These are phyloP conservation scores for Turritis glabra DNA, from an alignment of 345 rosid genomes.

Conservation along the genomic window DNA sequence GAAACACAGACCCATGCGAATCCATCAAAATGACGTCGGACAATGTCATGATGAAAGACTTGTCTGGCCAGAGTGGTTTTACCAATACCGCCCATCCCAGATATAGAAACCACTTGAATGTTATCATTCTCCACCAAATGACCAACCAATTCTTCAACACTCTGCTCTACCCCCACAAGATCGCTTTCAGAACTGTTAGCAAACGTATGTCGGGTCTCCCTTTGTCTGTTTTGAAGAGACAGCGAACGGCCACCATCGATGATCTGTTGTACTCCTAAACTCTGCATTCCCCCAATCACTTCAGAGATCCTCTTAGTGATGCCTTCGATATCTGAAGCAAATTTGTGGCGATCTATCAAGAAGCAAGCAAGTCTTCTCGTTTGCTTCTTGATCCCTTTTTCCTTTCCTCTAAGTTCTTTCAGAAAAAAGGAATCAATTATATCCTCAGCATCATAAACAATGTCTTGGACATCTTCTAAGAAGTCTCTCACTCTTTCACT, in stretches of 20 bases:
- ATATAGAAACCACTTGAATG: constrained; percentile 30
- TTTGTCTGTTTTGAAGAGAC: constrained; percentile 5
- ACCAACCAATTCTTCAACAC: constrained; percentile 13
- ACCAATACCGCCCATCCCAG: constrained; percentile 58
- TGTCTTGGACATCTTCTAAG: constrained; percentile 7
- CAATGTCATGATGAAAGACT: constrained; percentile 12
- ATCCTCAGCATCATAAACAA: constrained; percentile 35
- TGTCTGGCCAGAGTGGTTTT: constrained; percentile 48
- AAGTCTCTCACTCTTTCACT: constrained; percentile 18
- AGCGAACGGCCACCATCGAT: background rate
- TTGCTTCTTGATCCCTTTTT: background rate
- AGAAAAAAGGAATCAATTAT: constrained; percentile 27
- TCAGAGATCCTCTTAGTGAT: constrained; percentile 34
- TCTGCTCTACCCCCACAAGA: constrained; percentile 45
- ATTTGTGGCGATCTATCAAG: background rate
- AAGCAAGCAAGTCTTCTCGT: background rate
- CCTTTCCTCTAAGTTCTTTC: background rate
- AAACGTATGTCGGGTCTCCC: constrained; percentile 20
- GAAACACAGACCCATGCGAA: constrained; percentile 46
- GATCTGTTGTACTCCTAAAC: constrained; percentile 19
- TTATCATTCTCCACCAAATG: constrained; percentile 1
- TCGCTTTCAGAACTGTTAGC: constrained; percentile 20
- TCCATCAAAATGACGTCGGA: constrained; percentile 28
- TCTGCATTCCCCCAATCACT: constrained; percentile 31
- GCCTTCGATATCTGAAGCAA: background rate